A percentile compares a stretch with the other conserved stretches of the same genome.
These are phyloP conservation scores for Trichoderma sp. DNA, from an alignment of 2,329 filamentous ascomycete species.

Conservation along the genomic window DNA sequence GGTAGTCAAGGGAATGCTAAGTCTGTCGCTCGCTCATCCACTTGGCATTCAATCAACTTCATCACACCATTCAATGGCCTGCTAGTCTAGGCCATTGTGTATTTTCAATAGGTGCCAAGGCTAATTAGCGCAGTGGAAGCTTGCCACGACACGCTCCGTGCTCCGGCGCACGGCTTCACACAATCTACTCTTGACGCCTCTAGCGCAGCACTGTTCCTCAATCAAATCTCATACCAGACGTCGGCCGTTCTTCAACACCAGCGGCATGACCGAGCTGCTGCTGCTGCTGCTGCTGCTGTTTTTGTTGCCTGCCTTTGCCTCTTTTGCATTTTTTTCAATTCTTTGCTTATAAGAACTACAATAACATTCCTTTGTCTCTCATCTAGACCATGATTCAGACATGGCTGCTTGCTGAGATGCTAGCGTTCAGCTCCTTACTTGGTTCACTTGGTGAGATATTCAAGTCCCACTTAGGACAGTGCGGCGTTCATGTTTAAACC, in stretches of 20 bases:
- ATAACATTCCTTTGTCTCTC: neutral
- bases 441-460: neutral
- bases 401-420: neutral
- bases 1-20: neutral
- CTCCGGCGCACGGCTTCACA: neutral
- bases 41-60: neutral
- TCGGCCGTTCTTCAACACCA: neutral
- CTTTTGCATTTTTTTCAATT: neutral
- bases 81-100: constrained; percentile 9
- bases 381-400: neutral
- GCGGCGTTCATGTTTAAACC: neutral
- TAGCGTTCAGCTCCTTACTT: neutral
- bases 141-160: constrained; percentile 16
- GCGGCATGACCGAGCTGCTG: neutral
- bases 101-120: constrained; percentile 14
- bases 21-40: neutral
- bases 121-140: constrained; percentile 3
- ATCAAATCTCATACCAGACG: neutral
- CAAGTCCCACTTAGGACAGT: constrained; percentile 1
- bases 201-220: constrained; percentile 1
- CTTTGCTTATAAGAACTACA: neutral
- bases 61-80: constrained; percentile 16
- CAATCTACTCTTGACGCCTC: neutral
- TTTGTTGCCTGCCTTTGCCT: neutral
- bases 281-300: neutral